A percentile compares a stretch with the other conserved stretches of the same genome.
These are phyloP conservation scores for Aspergillus hortae DNA, from an alignment of 2,329 filamentous ascomycete genomes.

Conservation along the genomic window DNA sequence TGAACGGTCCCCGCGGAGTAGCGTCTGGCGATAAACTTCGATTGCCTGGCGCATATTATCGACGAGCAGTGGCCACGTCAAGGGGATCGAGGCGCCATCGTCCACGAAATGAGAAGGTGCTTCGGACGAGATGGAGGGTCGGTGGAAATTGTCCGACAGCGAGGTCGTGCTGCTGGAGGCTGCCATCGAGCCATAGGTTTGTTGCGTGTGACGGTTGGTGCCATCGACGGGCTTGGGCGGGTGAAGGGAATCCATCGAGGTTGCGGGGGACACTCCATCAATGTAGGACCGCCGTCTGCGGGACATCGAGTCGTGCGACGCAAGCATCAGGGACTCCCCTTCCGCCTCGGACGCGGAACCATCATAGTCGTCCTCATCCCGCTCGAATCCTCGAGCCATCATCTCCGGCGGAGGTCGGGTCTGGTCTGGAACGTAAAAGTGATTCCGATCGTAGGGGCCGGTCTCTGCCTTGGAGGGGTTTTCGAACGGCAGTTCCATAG, in stretches of 20 bases:
- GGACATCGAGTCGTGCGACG: constrained; percentile 64
- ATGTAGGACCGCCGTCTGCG: constrained; percentile 64
- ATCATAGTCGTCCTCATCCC: constrained; percentile 88
- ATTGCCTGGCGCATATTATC: constrained; percentile 91
- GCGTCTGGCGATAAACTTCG: constrained; percentile 85
- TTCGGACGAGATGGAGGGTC: constrained; percentile 43
- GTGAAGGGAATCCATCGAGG: constrained; percentile 88
- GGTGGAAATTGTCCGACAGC: constrained; percentile 49
- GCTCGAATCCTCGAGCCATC: constrained; percentile 76
- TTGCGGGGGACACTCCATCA: constrained; percentile 76
- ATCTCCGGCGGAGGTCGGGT: constrained; percentile 86
- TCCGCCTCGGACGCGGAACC: constrained; percentile 86
- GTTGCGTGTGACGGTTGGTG: constrained; percentile 21
- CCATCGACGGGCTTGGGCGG: constrained; percentile 62
- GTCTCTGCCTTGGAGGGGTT: constrained; percentile 79
- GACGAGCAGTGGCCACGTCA: constrained; percentile 87
- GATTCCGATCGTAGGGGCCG: constrained; percentile 83
- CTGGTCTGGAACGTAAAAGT: constrained; percentile 82
- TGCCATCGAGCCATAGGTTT: constrained; percentile 37
- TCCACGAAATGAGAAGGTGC: constrained; percentile 86
- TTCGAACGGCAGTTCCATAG: constrained; percentile 90
- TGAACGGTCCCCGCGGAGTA: constrained; percentile 74
- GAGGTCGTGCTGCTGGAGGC: constrained; percentile 53
- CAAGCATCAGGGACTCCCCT: constrained; percentile 68
- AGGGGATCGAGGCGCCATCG: constrained; percentile 71